Evolutionary conservation across 805 yeast species (phyloP).

Genomic region (Kodamaea kakaduensis): DNA sequence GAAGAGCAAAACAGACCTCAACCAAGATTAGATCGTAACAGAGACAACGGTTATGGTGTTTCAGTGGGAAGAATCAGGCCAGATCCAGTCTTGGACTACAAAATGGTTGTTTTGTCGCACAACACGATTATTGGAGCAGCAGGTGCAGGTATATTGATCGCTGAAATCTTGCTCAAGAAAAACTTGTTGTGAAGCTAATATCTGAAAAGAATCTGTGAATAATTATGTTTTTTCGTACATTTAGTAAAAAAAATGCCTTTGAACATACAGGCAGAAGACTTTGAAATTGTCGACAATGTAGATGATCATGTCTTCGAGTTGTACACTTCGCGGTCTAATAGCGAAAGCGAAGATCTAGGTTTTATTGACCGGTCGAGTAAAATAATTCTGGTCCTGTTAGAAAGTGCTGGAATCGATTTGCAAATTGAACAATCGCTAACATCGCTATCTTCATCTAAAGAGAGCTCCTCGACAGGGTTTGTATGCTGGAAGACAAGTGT

Average conservation of each 20-base stretch:
- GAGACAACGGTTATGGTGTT: constrained; percentile 92
- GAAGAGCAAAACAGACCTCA: constrained; percentile 95
- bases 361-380: constrained; percentile 29
- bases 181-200: constrained; percentile 1
- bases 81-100: constrained; percentile 89
- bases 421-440: constrained; percentile 32
- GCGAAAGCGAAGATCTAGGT: constrained; percentile 30
- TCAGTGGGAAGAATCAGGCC: constrained; percentile 92
- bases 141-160: constrained; percentile 95
- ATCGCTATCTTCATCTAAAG: constrained; percentile 27
- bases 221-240: not conserved
- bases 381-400: constrained; percentile 20
- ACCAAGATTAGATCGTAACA: constrained; percentile 93
- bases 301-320: constrained; percentile 32
- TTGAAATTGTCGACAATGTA: constrained; percentile 3
- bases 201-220: not conserved
- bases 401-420: constrained; percentile 21
- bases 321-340: constrained; percentile 25
- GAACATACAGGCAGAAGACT: not conserved
- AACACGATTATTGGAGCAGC: constrained; percentile 99
- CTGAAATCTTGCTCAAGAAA: constrained; percentile 58
- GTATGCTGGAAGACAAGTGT: constrained; percentile 56
- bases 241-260: not conserved
- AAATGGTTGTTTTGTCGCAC: constrained; percentile 96
- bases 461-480: constrained; percentile 56